phyloP scores from a whole-genome alignment of 2,329 filamentous ascomycete genomes.

The Plectosphaerella cucumerina region DNA sequence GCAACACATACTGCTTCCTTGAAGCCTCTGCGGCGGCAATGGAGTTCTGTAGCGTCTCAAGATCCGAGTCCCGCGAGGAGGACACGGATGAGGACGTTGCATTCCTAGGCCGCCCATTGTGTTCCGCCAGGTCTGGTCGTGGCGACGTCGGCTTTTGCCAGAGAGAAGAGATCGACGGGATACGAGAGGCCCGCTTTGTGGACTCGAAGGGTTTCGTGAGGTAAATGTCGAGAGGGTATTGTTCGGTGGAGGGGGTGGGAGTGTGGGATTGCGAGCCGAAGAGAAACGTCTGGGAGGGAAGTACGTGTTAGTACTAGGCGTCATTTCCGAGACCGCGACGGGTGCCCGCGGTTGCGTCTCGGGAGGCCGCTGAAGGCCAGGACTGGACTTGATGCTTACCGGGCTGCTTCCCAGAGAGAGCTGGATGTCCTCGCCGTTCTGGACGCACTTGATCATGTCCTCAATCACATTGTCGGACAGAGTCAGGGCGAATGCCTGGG shows the following conservation, averaged over 20 bases:
- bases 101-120: conserved; percentile 1
- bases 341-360: not conserved
- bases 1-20: conserved; percentile 27
- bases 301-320: not conserved
- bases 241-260: conserved; percentile 38
- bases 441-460: conserved; percentile 57
- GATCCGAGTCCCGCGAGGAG: conserved; percentile 42
- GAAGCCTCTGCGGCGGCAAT: conserved; percentile 38
- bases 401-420: conserved; percentile 54
- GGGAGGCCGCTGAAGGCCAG: not conserved
- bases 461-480: conserved; percentile 55
- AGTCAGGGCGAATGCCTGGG: conserved; percentile 55
- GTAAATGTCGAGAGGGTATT: conserved; percentile 52
- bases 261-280: conserved; percentile 48
- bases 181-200: conserved; percentile 38
- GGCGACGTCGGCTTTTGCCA: conserved; percentile 29
- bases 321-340: too few species aligned
- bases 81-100: conserved; percentile 25
- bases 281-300: conserved; percentile 42
- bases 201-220: conserved; percentile 47
- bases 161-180: conserved; percentile 48
- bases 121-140: not conserved
- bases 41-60: conserved; percentile 44
- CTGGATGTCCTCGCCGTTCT: conserved; percentile 51
- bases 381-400: conserved; percentile 39